phyloP scores from a whole-genome alignment of 495 filamentous ascomycete genomes.

The Pyrenopolyporus hunteri region DNA sequence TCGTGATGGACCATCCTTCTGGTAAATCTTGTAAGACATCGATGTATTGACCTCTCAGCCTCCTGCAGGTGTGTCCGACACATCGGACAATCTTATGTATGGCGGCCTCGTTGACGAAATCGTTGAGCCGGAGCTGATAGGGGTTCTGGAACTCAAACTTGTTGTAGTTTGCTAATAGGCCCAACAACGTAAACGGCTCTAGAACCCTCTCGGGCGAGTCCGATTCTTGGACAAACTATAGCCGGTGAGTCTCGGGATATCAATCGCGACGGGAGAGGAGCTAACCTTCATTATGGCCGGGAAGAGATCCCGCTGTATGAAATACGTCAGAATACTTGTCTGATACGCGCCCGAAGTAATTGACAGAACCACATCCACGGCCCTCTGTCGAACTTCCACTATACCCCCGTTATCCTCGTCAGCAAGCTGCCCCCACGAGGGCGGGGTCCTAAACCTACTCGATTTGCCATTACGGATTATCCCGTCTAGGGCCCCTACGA shows the following conservation, averaged over 20 bases:
- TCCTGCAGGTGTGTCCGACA: slow-evolving; percentile 71
- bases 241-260: slow-evolving; percentile 4
- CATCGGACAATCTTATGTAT: slow-evolving; percentile 82
- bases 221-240: slow-evolving; percentile 83
- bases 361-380: slow-evolving; percentile 79
- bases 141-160: slow-evolving; percentile 99
- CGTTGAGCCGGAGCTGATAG: slow-evolving; percentile 91
- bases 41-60: slow-evolving; percentile 75
- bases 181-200: slow-evolving; percentile 81
- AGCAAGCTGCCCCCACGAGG: not conserved
- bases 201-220: slow-evolving; percentile 66
- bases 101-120: slow-evolving; percentile 91
- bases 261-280: not conserved
- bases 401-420: not conserved
- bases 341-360: slow-evolving; percentile 92
- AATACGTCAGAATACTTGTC: slow-evolving; percentile 91
- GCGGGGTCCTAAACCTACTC: slow-evolving; percentile 56
- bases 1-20: slow-evolving; percentile 84
- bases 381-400: slow-evolving; percentile 79
- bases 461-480: slow-evolving; percentile 79
- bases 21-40: slow-evolving; percentile 91
- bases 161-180: slow-evolving; percentile 96
- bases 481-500: slow-evolving; percentile 80
- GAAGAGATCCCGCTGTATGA: slow-evolving; percentile 93
- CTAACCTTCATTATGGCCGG: slow-evolving; percentile 91